These are phyloP conservation scores for Backusella morwellensis DNA, from an alignment of 192 early-diverging fungal species.

Conservation along the genomic window DNA sequence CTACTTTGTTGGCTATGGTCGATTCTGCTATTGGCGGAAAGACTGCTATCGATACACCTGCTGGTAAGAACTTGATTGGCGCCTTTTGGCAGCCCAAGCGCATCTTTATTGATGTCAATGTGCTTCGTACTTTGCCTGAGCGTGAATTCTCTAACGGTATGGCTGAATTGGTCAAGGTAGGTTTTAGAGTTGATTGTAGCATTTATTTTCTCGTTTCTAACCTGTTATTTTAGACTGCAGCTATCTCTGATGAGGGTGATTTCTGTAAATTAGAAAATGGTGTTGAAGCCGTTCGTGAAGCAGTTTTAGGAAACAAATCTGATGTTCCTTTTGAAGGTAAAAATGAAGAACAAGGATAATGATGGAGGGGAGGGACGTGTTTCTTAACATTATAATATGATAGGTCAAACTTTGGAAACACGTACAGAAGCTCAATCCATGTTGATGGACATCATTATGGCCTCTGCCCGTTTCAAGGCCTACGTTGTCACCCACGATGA, in stretches of 20 bases:
- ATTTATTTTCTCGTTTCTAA: too few species aligned
- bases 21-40: slow-evolving; percentile 99
- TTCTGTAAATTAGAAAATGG: slow-evolving; percentile 89
- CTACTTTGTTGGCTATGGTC: slow-evolving; percentile 94
- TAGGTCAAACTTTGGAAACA: slow-evolving; percentile 56
- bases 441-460: slow-evolving; percentile 84
- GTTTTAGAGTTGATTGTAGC: slow-evolving; percentile 21
- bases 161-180: slow-evolving; percentile 88
- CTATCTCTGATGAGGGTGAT: slow-evolving; percentile 86
- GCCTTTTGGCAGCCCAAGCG: slow-evolving; percentile 94
- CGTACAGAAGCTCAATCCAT: slow-evolving; percentile 60
- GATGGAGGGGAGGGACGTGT: too few species aligned
- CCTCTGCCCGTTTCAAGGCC: slow-evolving; percentile 89
- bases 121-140: slow-evolving; percentile 80
- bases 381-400: too few species aligned
- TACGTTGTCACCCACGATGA: slow-evolving; percentile 95
- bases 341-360: too few species aligned
- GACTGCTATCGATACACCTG: slow-evolving; percentile 91
- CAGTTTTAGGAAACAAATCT: slow-evolving; percentile 54
- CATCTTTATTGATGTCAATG: slow-evolving; percentile 86
- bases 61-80: slow-evolving; percentile 93
- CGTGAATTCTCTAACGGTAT: slow-evolving; percentile 94
- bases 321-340: slow-evolving; percentile 47
- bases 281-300: slow-evolving; percentile 69
- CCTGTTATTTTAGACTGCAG: slow-evolving; percentile 69